Evolutionary conservation across 192 early-diverging fungal genomes (phyloP).

Genomic region (Umbelopsis isabellina): DNA sequence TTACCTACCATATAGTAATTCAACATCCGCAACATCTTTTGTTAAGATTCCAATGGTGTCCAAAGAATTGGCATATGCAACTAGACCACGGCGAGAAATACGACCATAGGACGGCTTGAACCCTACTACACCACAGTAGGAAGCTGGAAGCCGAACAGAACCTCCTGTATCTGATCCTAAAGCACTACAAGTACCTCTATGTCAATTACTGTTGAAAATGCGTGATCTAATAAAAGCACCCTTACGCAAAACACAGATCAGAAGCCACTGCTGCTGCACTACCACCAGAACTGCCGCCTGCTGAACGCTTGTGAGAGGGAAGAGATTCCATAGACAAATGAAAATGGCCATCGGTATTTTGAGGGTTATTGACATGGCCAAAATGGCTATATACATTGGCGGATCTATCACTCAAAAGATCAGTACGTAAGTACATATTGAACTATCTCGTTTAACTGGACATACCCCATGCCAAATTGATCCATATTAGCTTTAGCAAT

Average conservation of each 20-base stretch:
- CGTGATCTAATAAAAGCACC: conserved; percentile 10
- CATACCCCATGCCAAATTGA: conserved; percentile 96
- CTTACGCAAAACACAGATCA: conserved; percentile 77
- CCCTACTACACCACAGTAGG: conserved; percentile 92
- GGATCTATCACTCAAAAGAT: conserved; percentile 35
- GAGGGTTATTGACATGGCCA: conserved; percentile 50
- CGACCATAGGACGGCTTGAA: conserved; percentile 93
- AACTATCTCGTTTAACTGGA: not conserved
- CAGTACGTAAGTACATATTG: not conserved
- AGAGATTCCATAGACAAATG: conserved; percentile 6
- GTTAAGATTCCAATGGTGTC: conserved; percentile 89
- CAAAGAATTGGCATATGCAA: conserved; percentile 85
- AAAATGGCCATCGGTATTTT: conserved; percentile 10
- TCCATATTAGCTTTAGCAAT: conserved; percentile 92
- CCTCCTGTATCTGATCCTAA: conserved; percentile 96
- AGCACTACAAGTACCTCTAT: conserved; percentile 51
- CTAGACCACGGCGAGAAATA: conserved; percentile 81
- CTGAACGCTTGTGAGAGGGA: conserved; percentile 44
- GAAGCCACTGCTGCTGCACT: conserved; percentile 88
- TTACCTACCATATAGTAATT: conserved; percentile 59
- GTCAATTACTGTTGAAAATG: not conserved
- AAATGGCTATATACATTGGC: conserved; percentile 47
- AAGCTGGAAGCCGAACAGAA: conserved; percentile 89
- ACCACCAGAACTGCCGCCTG: conserved; percentile 93
- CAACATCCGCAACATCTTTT: conserved; percentile 58